Evolutionary conservation across 345 rosid species (phyloP), one percentile per base, ranked within the genome.

Genomic region (Hypericum perforatum): DNA sequence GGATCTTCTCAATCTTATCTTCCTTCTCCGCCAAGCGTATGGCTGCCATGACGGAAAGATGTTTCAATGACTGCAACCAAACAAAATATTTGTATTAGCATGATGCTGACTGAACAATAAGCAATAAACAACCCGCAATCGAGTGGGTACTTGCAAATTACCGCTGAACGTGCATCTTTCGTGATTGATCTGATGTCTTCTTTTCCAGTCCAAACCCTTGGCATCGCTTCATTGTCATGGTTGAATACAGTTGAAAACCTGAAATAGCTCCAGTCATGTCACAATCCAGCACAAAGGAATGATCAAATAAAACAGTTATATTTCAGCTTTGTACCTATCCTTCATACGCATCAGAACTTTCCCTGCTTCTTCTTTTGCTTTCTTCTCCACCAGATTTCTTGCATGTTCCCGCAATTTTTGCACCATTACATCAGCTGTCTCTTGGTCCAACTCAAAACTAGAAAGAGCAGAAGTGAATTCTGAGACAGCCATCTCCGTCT

Each of bases 171-270:
- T 37, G 87, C 95, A 54, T 82, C 82, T 72, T 70, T 80, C 40
- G 81, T 77, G 45, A 85, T 80, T 64, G 69, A 62, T 60, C 68
- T 75, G 14, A 78, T 80, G 68, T 85, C 86, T 67, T 85, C 82
- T 66, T 80, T 82, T 58, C 85, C 79, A 40, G 86, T 75, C 90
- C 95, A 85, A 65, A 80, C 61, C 59, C 90, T 72, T 45, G 90
- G 87, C 81, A 82, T 68, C 46, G 82, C 80, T 58, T 78, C 89
- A 54, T 72, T 60, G 52, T 82, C 83, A 66, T 76, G 85, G 70
- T 64, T 80, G 68, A 85, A 85, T 68, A 80, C 78, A 6, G 74
- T 61, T 45, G 80, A 68, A 70, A 85, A 85, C 74, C 95, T 85
- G 76, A 62, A 61, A 73, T 54, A 54, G 39, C 44, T 53, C 56